phyloP scores from a whole-genome alignment of 495 filamentous ascomycete genomes.

The Cetradonia linearis region DNA sequence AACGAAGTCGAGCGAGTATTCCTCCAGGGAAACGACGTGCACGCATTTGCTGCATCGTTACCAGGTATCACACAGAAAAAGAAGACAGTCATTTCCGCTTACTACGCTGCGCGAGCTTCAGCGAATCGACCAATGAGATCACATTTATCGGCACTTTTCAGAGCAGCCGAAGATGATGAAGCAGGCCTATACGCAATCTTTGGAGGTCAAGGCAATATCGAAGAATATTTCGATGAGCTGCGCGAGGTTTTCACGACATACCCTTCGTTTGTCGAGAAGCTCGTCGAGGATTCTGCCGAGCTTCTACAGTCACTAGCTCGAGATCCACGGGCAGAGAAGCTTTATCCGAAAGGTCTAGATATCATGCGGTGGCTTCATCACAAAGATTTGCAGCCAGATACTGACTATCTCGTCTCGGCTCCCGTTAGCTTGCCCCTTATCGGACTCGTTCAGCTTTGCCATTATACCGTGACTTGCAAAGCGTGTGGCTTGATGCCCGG shows the following conservation, averaged over 20 bases:
- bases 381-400: constrained; percentile 79
- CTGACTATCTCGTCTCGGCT: constrained; percentile 90
- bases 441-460: constrained; percentile 85
- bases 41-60: constrained; percentile 72
- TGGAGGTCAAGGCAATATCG: constrained; percentile 97
- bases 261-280: constrained; percentile 74
- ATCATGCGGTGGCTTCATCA: constrained; percentile 85
- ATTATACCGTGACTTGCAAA: constrained; percentile 88
- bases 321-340: constrained; percentile 79
- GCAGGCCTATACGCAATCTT: constrained; percentile 86
- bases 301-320: constrained; percentile 74
- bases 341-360: constrained; percentile 92
- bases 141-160: constrained; percentile 86
- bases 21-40: constrained; percentile 89
- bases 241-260: constrained; percentile 85
- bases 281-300: constrained; percentile 67
- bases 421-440: constrained; percentile 96
- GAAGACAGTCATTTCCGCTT: constrained; percentile 71
- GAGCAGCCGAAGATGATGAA: constrained; percentile 68
- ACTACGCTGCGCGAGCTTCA: constrained; percentile 81
- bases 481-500: constrained; percentile 79
- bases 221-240: constrained; percentile 98
- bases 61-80: constrained; percentile 87
- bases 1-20: constrained; percentile 95
- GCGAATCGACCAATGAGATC: constrained; percentile 71